phyloP scores from a whole-genome alignment of 768 basidiomycete genomes.

The Amanita pallidorosea region DNA sequence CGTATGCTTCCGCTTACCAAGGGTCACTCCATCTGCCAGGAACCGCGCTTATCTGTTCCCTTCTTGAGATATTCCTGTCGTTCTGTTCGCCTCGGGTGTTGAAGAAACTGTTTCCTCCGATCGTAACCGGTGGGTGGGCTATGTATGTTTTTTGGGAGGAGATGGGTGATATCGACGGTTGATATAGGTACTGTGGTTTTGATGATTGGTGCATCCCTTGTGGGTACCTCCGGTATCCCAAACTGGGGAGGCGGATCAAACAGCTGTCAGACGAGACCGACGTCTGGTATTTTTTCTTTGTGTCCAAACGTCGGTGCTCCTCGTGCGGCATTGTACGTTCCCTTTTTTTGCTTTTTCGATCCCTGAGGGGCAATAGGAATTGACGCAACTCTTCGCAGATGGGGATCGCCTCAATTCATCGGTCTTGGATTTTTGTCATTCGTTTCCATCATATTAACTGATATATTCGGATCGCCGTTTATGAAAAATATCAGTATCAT shows the following conservation, averaged over 20 bases:
- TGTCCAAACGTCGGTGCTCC: slow-evolving; percentile 69
- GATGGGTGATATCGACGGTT: not conserved
- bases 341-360: not conserved
- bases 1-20: not conserved
- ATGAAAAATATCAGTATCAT: slow-evolving; percentile 74
- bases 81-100: slow-evolving; percentile 59
- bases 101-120: slow-evolving; percentile 65
- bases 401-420: slow-evolving; percentile 78
- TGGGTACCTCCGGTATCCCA: slow-evolving; percentile 62
- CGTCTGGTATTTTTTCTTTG: slow-evolving; percentile 53
- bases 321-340: slow-evolving; percentile 46
- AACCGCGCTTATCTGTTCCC: slow-evolving; percentile 66
- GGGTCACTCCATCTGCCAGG: slow-evolving; percentile 24
- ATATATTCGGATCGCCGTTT: slow-evolving; percentile 80
- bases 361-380: not conserved
- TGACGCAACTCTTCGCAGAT: slow-evolving; percentile 23
- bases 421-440: slow-evolving; percentile 84
- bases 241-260: slow-evolving; percentile 86
- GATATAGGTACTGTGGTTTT: slow-evolving; percentile 61
- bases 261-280: slow-evolving; percentile 50
- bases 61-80: slow-evolving; percentile 71
- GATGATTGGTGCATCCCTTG: slow-evolving; percentile 68
- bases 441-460: slow-evolving; percentile 62
- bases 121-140: slow-evolving; percentile 49
- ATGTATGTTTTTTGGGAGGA: not conserved